Evolutionary conservation across 2,329 filamentous ascomycete species (phyloP), one percentile per base, ranked within the genome.

Genomic region (Trichoderma guizhouense): DNA sequence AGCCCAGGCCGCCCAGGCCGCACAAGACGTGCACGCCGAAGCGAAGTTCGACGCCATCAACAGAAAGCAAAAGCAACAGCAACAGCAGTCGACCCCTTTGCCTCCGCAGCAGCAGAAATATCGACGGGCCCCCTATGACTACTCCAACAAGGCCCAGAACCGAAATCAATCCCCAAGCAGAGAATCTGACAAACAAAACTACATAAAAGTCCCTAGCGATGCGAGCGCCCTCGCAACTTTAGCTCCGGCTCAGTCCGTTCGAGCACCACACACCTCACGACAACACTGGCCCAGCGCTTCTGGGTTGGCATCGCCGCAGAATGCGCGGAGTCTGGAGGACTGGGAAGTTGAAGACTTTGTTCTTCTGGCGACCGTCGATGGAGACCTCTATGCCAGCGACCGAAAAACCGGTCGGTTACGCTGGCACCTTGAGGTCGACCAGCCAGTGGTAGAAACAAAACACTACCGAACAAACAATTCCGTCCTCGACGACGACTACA

Each of bases 261-360:
- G 93, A 97, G 95, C 94, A 93, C 93, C 92, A 90, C 83, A 76
- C 83, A 84, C 89, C 90, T 90, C 90, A 90, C 87, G 89, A 90
- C 84, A 80, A 79, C 79, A 79, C 76, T 79, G 80, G 81, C 81
- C 85, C 80, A 85, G 86, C 57, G 81, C 87, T 82, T 86, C 87
- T 82, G 90, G 90, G 78, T 86, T 92, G 83, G 89, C 92, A 86
- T 91, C 93, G 92, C 92, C 91, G 91, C 92, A 93, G 82, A 87
- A 88, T 92, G 95, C 94, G 95, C 95, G 95, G 90, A 97, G 92
- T 88, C 88, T 98, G 89, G 92, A 95, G 89, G 95, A 98, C 86
- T 98, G 95, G 95, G 94, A 98, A 92, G 95, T 98, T 85, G 95
- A 98, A 93, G 95, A 98, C 87, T 97, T 98, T 89, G 93, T 98